A percentile compares a stretch with the other conserved stretches of the same genome.
Conservation (phyloP, 1,139 yeast genomes). For the Protomyces macrosporus region DNA sequence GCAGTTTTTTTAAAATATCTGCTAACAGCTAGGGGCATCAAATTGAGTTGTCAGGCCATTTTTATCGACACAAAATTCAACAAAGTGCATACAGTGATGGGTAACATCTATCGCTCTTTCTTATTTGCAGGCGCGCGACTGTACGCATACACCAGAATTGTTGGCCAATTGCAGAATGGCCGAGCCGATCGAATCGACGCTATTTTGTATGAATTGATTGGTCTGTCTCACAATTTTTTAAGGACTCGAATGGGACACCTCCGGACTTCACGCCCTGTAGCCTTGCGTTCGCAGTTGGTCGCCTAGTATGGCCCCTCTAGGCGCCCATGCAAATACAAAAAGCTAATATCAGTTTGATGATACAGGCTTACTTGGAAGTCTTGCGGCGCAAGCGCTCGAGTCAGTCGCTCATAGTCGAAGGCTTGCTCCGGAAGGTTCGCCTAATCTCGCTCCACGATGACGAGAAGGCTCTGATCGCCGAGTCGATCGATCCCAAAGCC, state of each 20-base stretch:
- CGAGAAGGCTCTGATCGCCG: too few species aligned
- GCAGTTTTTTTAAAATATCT: background rate
- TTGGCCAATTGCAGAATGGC: background rate
- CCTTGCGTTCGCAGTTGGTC: too few species aligned
- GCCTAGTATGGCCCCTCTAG: too few species aligned
- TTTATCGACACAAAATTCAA: conserved; percentile 28
- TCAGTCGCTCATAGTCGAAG: too few species aligned
- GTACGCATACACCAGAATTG: conserved; percentile 3
- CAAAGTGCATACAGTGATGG: conserved; percentile 28
- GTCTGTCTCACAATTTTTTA: background rate
- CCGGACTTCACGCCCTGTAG: too few species aligned
- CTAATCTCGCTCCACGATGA: too few species aligned
- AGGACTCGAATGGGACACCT: background rate
- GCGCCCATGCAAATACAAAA: too few species aligned
- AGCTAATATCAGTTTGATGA: too few species aligned
- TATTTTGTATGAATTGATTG: background rate
- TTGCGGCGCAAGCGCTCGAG: too few species aligned
- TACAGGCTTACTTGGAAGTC: too few species aligned
- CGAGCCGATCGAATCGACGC: background rate
- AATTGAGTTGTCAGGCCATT: conserved; percentile 23
- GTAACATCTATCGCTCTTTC: conserved; percentile 30
- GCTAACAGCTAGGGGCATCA: conserved; percentile 14
- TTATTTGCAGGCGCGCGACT: conserved; percentile 31
- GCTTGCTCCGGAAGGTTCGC: too few species aligned
- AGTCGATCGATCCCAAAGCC: too few species aligned